Evolutionary conservation across 2,329 filamentous ascomycete species (phyloP).

Genomic region (Sphaerulina vaccinii): DNA sequence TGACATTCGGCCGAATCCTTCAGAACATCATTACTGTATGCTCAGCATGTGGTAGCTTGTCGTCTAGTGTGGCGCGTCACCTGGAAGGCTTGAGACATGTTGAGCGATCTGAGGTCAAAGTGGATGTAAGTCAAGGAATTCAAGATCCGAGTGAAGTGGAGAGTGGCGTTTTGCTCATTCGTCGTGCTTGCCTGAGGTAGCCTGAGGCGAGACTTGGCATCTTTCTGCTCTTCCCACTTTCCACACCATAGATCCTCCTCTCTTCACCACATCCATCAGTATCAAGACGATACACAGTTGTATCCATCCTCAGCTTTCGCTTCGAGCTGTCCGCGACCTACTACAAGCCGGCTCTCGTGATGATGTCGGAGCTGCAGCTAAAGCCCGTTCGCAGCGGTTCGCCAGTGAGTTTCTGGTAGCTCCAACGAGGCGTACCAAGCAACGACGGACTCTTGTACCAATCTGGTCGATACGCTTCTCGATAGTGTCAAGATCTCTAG

Average conservation of each 20-base stretch:
- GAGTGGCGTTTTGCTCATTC: too few relatives aligned
- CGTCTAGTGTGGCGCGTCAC: background rate
- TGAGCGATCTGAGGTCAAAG: background rate
- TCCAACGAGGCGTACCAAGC: background rate
- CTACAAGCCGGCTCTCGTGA: background rate
- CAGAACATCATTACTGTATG: background rate
- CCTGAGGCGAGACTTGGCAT: background rate
- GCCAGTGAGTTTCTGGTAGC: background rate
- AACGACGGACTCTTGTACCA: background rate
- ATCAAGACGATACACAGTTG: background rate
- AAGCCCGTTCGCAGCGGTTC: background rate
- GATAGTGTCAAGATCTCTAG: background rate
- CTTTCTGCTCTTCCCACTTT: background rate
- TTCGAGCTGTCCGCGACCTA: background rate
- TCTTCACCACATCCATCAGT: background rate
- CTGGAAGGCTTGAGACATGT: constrained; percentile 4
- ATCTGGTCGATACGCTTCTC: background rate
- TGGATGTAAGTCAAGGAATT: too few relatives aligned
- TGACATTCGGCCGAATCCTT: constrained; percentile 4
- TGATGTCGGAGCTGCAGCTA: background rate
- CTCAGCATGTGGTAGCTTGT: background rate
- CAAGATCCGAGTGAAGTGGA: background rate
- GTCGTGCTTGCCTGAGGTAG: too few relatives aligned
- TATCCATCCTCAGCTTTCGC: background rate
- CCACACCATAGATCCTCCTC: background rate